Evolutionary conservation across 169 alveolate genomes (phyloP).

Genomic region (Plasmodium knowlesi): DNA sequence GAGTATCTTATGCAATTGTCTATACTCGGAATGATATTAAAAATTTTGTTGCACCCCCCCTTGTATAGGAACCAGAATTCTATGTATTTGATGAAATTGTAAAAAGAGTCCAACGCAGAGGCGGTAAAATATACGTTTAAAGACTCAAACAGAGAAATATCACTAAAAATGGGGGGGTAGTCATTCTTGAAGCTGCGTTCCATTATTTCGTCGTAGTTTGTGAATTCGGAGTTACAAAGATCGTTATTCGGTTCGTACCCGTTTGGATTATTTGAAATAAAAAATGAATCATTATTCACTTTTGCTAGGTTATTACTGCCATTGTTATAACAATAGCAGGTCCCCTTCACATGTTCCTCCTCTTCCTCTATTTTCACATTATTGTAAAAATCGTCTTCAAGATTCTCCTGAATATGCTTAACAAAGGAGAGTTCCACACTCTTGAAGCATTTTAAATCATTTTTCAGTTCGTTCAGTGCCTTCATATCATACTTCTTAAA

Average conservation of each 20-base stretch:
- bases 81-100: conserved; percentile 40
- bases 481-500: conserved; percentile 78
- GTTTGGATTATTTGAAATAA: not conserved
- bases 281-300: not conserved
- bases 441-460: conserved; percentile 44
- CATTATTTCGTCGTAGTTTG: conserved; percentile 31
- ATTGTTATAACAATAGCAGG: conserved; percentile 24
- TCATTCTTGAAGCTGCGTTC: conserved; percentile 56
- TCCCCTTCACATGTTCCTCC: not conserved
- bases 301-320: conserved; percentile 1
- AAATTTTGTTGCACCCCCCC: conserved; percentile 52
- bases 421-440: conserved; percentile 34
- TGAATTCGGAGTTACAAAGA: not conserved
- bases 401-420: conserved; percentile 19
- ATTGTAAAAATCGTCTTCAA: not conserved
- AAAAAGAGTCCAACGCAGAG: conserved; percentile 37
- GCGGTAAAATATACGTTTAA: conserved; percentile 23
- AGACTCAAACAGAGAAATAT: conserved; percentile 22
- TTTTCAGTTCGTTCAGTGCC: conserved; percentile 73
- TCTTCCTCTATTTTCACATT: conserved; percentile 12
- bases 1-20: conserved; percentile 64
- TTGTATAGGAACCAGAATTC: conserved; percentile 58
- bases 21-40: conserved; percentile 47
- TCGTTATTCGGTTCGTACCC: not conserved
- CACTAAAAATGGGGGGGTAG: conserved; percentile 42